Evolutionary conservation across 1,284 basidiomycete species (phyloP).

Genomic region (Heterobasidion parviporum): DNA sequence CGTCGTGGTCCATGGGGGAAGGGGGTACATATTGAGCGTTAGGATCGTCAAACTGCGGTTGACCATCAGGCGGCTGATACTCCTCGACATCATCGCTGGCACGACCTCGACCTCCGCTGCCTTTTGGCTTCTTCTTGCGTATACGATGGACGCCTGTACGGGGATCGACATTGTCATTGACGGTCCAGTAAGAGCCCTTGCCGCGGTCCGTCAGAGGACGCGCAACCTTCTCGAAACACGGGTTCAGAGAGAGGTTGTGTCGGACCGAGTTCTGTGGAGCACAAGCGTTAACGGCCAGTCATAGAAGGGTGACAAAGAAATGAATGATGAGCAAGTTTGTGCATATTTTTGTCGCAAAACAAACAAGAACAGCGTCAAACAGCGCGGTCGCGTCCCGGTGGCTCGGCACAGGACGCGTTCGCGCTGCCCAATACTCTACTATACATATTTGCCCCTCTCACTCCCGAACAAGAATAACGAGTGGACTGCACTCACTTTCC

Average conservation of each 20-base stretch:
- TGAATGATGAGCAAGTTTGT: conserved; percentile 14
- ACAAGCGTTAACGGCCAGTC: conserved; percentile 7
- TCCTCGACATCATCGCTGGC: conserved; percentile 37
- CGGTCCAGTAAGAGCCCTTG: conserved; percentile 83
- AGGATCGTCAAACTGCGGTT: conserved; percentile 39
- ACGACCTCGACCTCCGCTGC: conserved; percentile 28
- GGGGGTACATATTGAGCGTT: conserved; percentile 45
- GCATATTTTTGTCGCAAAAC: conserved; percentile 22
- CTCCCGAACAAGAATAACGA: neutral
- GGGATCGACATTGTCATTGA: conserved; percentile 80
- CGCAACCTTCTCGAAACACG: conserved; percentile 88
- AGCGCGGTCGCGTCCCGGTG: conserved; percentile 39
- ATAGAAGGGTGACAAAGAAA: neutral
- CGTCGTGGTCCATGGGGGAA: conserved; percentile 47
- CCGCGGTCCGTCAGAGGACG: conserved; percentile 83
- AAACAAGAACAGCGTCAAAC: conserved; percentile 52
- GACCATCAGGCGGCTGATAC: conserved; percentile 41
- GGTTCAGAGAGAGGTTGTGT: conserved; percentile 89
- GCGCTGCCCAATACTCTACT: no score
- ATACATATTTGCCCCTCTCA: neutral
- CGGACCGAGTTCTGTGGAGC: conserved; percentile 80
- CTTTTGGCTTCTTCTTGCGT: conserved; percentile 71
- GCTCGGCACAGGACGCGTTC: neutral
- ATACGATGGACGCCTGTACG: conserved; percentile 79
- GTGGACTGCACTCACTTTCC: conserved; percentile 58